Evolutionary conservation across 2,329 filamentous ascomycete species (phyloP), one percentile per base, ranked within the genome.

Genomic region (Arthrobotrys iridis): DNA sequence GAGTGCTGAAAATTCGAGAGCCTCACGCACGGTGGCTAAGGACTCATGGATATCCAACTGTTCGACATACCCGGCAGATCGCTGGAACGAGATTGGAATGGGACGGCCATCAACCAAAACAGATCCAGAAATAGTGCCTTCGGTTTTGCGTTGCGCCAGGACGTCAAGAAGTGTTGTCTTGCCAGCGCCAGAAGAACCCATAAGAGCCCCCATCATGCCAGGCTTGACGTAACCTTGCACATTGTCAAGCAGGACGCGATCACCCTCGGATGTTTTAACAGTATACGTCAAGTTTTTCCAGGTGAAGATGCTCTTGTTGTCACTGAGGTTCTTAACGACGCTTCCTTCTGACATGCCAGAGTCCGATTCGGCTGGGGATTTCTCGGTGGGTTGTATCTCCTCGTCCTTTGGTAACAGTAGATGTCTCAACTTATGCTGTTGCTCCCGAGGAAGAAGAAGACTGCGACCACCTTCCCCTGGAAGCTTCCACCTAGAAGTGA

Each of bases 161-260:
- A 92, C 91, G 82, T 97, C 92, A 30, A 97, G 84, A 26, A 97
- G 87, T 0, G 93, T 97, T 0, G 93, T 97, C 83, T 97, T 97
- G 71, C 93, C 93, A n/a, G 93, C 93, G 78, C 93, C 93, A 30
- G 91, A 93, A 5, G 93, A 92, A 83, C 93, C 91, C 93, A 97
- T 97, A 2, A 96, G 85, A 40, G 92, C 93, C 10, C 93, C 97
- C 63, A 96, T 82, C 13, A 92, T 96, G 73, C 93, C 93, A 2
- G 93, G 93, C 82, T 96, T 95, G 73, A 97, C 93, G 91, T 92
- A 97, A 35, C 93, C 93, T 80, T 96, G 91, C 10, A 97, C 91
- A 77, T 95, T 85, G 79, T 97, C 90, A 72, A 97, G 84, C 52
- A 79, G 50, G 22, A 87, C 86, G 0, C 91, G 93, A 80, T 85